phyloP scores from a whole-genome alignment of 2,329 filamentous ascomycete species.

The Epichloe amarillans region DNA sequence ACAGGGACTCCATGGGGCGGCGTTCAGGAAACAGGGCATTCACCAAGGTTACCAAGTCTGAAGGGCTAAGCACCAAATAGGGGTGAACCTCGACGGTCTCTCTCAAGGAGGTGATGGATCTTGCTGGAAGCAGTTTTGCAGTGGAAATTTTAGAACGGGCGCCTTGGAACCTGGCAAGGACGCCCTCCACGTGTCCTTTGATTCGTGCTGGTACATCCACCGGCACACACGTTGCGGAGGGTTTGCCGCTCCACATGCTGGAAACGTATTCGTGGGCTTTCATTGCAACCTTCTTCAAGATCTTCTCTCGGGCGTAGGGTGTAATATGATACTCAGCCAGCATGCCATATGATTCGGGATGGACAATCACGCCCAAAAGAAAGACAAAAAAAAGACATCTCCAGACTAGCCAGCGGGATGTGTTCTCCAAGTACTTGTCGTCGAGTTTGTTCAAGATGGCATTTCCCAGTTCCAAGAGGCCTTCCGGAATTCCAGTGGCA shows the following conservation, averaged over 20 bases:
- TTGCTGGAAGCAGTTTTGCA: conserved; percentile 53
- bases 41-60: conserved; percentile 67
- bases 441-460: conserved; percentile 70
- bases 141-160: conserved; percentile 33
- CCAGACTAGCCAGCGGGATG: conserved; percentile 72
- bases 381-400: conserved; percentile 98
- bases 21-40: conserved; percentile 73
- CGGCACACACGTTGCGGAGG: conserved; percentile 37
- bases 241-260: conserved; percentile 59
- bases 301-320: conserved; percentile 76
- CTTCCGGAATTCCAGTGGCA: conserved; percentile 72
- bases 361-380: conserved; percentile 68
- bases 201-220: conserved; percentile 44
- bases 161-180: conserved; percentile 50
- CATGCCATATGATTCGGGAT: conserved; percentile 70
- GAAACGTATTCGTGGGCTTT: conserved; percentile 68
- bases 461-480: conserved; percentile 71
- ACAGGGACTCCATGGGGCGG: conserved; percentile 49
- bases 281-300: conserved; percentile 65
- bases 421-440: conserved; percentile 56
- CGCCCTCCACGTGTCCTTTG: conserved; percentile 56
- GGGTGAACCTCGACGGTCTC: conserved; percentile 70
- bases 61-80: conserved; percentile 66
- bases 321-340: conserved; percentile 88
- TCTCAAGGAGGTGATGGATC: conserved; percentile 57